Evolutionary conservation across 352 stramenopile species (phyloP), one percentile per base, ranked within the genome.

Genomic region (Pythium monospermum): DNA sequence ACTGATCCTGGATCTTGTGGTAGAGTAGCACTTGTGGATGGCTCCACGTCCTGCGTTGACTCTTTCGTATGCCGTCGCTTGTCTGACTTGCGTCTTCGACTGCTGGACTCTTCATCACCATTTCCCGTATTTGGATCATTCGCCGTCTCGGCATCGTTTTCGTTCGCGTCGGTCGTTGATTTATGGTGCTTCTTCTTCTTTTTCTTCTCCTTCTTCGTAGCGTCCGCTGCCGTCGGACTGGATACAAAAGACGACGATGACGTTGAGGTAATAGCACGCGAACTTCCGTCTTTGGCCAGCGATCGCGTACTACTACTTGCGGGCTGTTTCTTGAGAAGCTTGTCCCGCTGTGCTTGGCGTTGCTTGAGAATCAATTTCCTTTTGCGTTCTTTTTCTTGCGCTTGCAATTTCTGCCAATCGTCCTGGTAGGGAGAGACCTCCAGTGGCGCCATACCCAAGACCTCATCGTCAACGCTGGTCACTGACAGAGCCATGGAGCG

Each of bases 271-370:
- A 54, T n/a, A 13, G n/a, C 21, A 38, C 57, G 49, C 4, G 49
- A 53, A 38, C 45, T 60, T 1, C 37, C 39, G 6, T 32, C 16
- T 30, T 68, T 63, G n/a, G 50, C 49, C 0, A 61, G 32, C 0
- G 53, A 47, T 52, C 57, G 23, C 4, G 4, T 41, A 36, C 51
- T 66, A 21, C 50, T 66, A 7, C 50, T 22, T 57, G n/a, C n/a
- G n/a, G n/a, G n/a, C n/a, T 84, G 71, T 39, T 88, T 88, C 49
- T 85, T 85, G 11, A 86, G n/a, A n/a, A n/a, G 41, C 43, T 89
- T 89, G 13, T 91, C 77, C n/a, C 77, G 73, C 39, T 87, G 80
- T 15, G 76, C 77, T 61, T 91, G 80, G 0, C 80, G 69, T 40
- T 91, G 80, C 35, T 89, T 91, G 16, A 75, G 45, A 60, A 85